Conservation (phyloP, 352 stramenopile species). For the Elongisporangium prolatum region DNA sequence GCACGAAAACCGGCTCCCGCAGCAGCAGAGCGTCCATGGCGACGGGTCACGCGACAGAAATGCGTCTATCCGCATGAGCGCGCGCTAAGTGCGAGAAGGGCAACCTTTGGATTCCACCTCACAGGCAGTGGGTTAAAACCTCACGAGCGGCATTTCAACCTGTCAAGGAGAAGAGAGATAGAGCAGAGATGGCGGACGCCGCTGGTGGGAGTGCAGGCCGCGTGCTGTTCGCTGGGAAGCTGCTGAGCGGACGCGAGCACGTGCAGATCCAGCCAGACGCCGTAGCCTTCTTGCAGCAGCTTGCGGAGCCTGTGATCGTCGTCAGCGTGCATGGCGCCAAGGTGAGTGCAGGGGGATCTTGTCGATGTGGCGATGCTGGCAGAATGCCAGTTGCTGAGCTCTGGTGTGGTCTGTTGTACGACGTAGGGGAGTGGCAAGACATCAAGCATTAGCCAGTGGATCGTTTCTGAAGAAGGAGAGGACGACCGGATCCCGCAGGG, state of each 20-base stretch:
- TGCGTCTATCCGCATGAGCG: background rate
- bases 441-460: slow-evolving; percentile 29
- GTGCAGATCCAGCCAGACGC: slow-evolving; percentile 72
- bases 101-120: slow-evolving; percentile 1
- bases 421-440: slow-evolving; percentile 52
- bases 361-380: background rate
- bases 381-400: background rate
- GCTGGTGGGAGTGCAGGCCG: slow-evolving; percentile 6
- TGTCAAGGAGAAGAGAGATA: background rate
- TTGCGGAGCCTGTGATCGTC: slow-evolving; percentile 59
- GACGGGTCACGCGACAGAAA: background rate
- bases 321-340: slow-evolving; percentile 64
- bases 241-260: slow-evolving; percentile 39
- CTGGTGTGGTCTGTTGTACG: background rate
- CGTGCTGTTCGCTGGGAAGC: slow-evolving; percentile 58
- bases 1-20: slow-evolving; percentile 36
- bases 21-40: slow-evolving; percentile 62
- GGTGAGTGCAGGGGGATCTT: slow-evolving; percentile 6
- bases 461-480: slow-evolving; percentile 15
- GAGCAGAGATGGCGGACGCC: slow-evolving; percentile 1
- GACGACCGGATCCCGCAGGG: slow-evolving; percentile 16
- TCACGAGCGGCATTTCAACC: background rate
- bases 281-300: slow-evolving; percentile 66
- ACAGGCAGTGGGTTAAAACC: slow-evolving; percentile 1
- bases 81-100: background rate